These are phyloP conservation scores for Leishmania arabica DNA, from an alignment of 208 protist genomes.

Conservation along the genomic window DNA sequence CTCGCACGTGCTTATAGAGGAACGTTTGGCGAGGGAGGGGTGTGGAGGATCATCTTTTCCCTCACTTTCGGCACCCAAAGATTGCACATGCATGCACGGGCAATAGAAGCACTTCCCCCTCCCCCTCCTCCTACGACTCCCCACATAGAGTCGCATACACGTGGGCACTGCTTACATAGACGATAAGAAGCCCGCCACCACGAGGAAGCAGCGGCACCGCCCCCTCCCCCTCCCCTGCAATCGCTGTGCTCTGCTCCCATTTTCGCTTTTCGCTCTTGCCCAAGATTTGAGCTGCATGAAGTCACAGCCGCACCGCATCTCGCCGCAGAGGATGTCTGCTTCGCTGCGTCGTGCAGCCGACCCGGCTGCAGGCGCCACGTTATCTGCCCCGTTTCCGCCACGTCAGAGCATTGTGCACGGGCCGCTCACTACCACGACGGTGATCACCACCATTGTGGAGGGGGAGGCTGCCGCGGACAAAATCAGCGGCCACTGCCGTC, in stretches of 20 bases:
- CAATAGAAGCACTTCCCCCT: neutral
- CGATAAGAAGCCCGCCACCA: neutral
- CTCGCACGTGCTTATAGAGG: neutral
- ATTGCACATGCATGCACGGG: neutral
- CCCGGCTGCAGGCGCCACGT: neutral
- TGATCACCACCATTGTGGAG: constrained; percentile 19
- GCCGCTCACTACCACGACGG: constrained; percentile 14
- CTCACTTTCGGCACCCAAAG: neutral
- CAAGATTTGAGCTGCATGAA: neutral
- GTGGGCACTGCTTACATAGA: too few relatives aligned
- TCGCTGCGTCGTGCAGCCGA: neutral
- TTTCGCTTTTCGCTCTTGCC: neutral
- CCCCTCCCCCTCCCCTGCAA: neutral
- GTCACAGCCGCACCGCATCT: neutral
- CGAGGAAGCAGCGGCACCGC: neutral
- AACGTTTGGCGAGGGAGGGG: neutral
- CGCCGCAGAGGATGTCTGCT: neutral
- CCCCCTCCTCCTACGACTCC: neutral
- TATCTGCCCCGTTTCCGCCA: constrained; percentile 6
- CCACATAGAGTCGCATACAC: neutral
- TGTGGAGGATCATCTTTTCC: neutral
- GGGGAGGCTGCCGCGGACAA: neutral
- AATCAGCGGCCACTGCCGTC: neutral
- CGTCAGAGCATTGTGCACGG: constrained; percentile 24
- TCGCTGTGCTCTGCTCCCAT: neutral